phyloP scores from a whole-genome alignment of 805 yeast species.

The Starmera caribaea region DNA sequence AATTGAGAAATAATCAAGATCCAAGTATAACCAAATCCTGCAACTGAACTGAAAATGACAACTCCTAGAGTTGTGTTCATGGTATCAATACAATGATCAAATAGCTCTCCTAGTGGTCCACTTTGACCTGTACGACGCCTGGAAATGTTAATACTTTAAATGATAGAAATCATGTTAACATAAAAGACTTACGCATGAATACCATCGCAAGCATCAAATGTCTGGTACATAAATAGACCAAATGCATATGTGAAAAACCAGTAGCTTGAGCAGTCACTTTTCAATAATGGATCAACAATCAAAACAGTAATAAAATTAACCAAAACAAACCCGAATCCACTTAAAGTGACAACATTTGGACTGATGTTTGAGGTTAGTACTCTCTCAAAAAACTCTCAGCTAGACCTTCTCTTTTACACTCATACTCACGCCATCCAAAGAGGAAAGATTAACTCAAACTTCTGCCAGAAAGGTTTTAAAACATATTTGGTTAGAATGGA shows the following conservation, averaged over 20 bases:
- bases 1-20: constrained; percentile 54
- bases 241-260: constrained; percentile 67
- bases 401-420: no score
- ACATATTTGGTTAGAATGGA: constrained; percentile 67
- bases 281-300: constrained; percentile 62
- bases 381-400: no score
- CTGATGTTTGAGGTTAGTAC: not conserved
- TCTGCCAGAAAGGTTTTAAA: constrained; percentile 74
- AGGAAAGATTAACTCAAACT: constrained; percentile 70
- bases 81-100: constrained; percentile 80
- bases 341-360: constrained; percentile 81
- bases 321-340: constrained; percentile 67
- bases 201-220: constrained; percentile 95
- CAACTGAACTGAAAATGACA: constrained; percentile 64
- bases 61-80: constrained; percentile 74
- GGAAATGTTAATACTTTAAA: not conserved
- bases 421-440: constrained; percentile 55
- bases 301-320: constrained; percentile 55
- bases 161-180: not conserved
- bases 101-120: constrained; percentile 90
- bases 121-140: constrained; percentile 83
- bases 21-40: constrained; percentile 66
- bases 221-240: constrained; percentile 83
- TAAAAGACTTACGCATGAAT: constrained; percentile 53
- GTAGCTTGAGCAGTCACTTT: constrained; percentile 60